Base-by-base conservation (phyloP, 371 early-diverging fungal genomes). In the Blastocladiella emersonii region DNA sequence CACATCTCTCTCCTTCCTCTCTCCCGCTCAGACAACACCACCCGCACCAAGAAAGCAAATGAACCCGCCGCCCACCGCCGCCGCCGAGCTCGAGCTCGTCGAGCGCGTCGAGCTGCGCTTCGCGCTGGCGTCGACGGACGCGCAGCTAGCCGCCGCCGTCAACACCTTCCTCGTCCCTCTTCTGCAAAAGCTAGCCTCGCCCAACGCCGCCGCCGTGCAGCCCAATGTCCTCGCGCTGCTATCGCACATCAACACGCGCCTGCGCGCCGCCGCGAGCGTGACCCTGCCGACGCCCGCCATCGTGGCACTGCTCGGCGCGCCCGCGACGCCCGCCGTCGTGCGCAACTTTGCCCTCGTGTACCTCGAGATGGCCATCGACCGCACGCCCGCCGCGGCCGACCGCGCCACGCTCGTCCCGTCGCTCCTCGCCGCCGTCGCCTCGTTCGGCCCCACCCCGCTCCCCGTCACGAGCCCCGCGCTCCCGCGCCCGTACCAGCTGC, bases 101-200 rank as follows among this genome's bases (percentile, higher is more conserved):
- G 93, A 92, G 62, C 87, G 80, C 53, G 91, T 92, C 49, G 91
- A 90, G 74, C 70, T 93, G 36, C 80, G 86, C 43, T 80, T 93
- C 59, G 93, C 92, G n/a, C 69, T 93, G 66, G 85, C 90, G 30
- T 82, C 79, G 62, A 84, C 84, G 0, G 85, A 87, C 67, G 78
- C 79, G 6, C 83, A 88, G 63, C 72, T 93, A 63, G 86, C 89
- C 70, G 81, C 79, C 56, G 79, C 78, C 23, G 72, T 92, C 37
- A 70, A 66, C 36, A 72, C 76, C 37, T 85, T 91, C 64, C 77
- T 93, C 32, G 76, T 83, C 2, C 91, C 93, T 5, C 78, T 91
- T 0, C 73, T 93, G 15, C 68, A 85, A 57, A 92, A 91, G 63
- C 74, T 91, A 12, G 76, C 77, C 32, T 80, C 79, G 44, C 78